Percentiles rank a stretch among this genome's conserved stretches.
Evolutionary conservation across 345 rosid genomes (phyloP).

Genomic region (Hypericum perforatum): DNA sequence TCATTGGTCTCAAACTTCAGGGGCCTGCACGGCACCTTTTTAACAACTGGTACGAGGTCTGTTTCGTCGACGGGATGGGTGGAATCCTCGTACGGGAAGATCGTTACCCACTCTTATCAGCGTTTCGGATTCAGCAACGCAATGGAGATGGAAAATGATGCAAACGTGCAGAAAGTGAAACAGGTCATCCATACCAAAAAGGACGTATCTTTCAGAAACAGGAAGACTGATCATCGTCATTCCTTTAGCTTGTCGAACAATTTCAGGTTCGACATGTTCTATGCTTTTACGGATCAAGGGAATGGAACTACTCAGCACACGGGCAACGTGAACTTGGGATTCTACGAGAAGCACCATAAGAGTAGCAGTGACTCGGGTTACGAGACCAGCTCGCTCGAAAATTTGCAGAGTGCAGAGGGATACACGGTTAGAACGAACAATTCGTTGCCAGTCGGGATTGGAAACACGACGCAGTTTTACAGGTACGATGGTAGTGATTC

Average conservation of each 20-base stretch:
- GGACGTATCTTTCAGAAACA: slow-evolving; percentile 22
- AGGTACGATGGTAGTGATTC: slow-evolving; percentile 30
- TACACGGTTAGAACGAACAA: slow-evolving; percentile 37
- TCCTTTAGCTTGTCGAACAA: slow-evolving; percentile 30
- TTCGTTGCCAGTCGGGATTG: slow-evolving; percentile 34
- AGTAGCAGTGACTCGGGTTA: slow-evolving; percentile 11
- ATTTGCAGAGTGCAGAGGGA: slow-evolving; percentile 47
- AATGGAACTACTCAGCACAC: slow-evolving; percentile 23
- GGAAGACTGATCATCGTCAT: slow-evolving; percentile 15
- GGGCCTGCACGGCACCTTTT: not conserved
- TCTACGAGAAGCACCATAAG: slow-evolving; percentile 39
- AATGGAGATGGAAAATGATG: slow-evolving; percentile 1
- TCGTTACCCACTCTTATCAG: not conserved
- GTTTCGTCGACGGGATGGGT: slow-evolving; percentile 1
- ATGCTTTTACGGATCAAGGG: slow-evolving; percentile 26
- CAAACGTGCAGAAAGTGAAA: not conserved
- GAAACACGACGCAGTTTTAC: slow-evolving; percentile 52
- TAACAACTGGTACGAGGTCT: not conserved
- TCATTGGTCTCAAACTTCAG: not conserved
- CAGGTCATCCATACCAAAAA: slow-evolving; percentile 51
- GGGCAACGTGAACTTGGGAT: slow-evolving; percentile 42
- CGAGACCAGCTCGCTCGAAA: slow-evolving; percentile 31
- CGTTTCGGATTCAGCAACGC: not conserved
- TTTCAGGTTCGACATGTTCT: slow-evolving; percentile 36
- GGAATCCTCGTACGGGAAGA: not conserved